Base-by-base conservation (phyloP, 768 basidiomycete species). In the Serendipita sp. region DNA sequence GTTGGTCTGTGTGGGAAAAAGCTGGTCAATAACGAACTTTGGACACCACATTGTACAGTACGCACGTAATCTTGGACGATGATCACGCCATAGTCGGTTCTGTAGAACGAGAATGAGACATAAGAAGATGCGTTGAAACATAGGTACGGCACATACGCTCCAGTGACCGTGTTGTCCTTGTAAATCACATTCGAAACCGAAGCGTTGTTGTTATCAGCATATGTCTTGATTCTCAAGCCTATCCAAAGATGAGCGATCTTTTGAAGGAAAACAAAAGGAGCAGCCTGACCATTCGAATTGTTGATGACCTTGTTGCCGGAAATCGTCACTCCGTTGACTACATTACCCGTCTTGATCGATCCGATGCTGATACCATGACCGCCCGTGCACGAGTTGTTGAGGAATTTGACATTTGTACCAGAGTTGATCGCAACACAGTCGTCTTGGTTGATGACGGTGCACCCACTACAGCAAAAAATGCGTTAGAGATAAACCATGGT, bases 321-420 rank as follows among this genome's bases (percentile, higher is more conserved):
- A 67, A 87, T 67, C 5, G 28, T 28, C 1, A 66, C 68, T 44
- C 35, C 35, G 32, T 56, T 11, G 45, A 69, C 68, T 41, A 36
- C 63, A 45, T 67, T 68, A 32, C 65, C 69, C 2, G 65, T 58
- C 52, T 69, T 60, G 48, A 68, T 68, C 11, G 66, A 67, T 8
- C 70, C 85, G 32, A 86, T 76, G 3, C 83, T 84, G 66, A 85
- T 81, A 34, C 86, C 85, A 58, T 88, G 85, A 2, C 86, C 85
- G 32, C 77, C 76, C 2, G 74, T 72, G 72, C 85, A 86, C 28
- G 71, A 71, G 70, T 85, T 84, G 30, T 79, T 70, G 64, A 74
- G 73, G 74, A 86, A 73, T 28, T 63, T 64, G 60, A 73, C 70
- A 54, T 65, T 69, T 32, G 44, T 63, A 15, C 78, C 78, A 23